These are phyloP conservation scores for Corynascus novoguineensis DNA, from an alignment of 495 filamentous ascomycete genomes.

Conservation along the genomic window DNA sequence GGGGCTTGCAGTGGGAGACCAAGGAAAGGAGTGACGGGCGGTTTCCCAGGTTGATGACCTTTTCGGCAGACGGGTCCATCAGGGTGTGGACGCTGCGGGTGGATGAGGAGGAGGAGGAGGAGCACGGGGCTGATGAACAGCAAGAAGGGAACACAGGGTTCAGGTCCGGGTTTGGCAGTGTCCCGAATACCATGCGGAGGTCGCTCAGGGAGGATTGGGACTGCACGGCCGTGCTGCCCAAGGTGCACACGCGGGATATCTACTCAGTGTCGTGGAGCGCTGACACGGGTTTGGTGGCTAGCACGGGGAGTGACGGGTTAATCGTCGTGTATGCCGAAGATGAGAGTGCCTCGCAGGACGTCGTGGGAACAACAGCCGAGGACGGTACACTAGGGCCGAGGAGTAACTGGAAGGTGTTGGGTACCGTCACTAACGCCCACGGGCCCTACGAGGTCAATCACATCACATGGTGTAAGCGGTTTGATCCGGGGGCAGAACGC, in stretches of 20 bases:
- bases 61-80: constrained; percentile 72
- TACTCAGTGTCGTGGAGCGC: constrained; percentile 79
- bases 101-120: constrained; percentile 45
- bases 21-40: constrained; percentile 30
- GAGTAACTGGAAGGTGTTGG: constrained; percentile 64
- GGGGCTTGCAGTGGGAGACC: constrained; percentile 78
- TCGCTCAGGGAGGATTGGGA: constrained; percentile 76
- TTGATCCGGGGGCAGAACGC: constrained; percentile 46
- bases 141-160: constrained; percentile 15
- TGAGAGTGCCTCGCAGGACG: constrained; percentile 34
- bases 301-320: constrained; percentile 77
- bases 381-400: constrained; percentile 13
- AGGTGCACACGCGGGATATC: constrained; percentile 68
- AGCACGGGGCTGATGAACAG: too few relatives aligned
- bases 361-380: constrained; percentile 3
- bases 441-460: constrained; percentile 92
- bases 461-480: constrained; percentile 68
- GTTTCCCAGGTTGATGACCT: constrained; percentile 64
- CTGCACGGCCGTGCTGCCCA: constrained; percentile 64
- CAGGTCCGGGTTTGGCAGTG: constrained; percentile 34
- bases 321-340: constrained; percentile 74
- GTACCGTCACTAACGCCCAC: constrained; percentile 64
- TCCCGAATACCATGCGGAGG: constrained; percentile 77
- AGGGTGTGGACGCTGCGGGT: constrained; percentile 68
- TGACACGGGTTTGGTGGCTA: constrained; percentile 67